Percentiles rank a stretch among this genome's conserved stretches.
Evolutionary conservation across 2,329 filamentous ascomycete species (phyloP).

Genomic region (Trichoderma brevicompactum): DNA sequence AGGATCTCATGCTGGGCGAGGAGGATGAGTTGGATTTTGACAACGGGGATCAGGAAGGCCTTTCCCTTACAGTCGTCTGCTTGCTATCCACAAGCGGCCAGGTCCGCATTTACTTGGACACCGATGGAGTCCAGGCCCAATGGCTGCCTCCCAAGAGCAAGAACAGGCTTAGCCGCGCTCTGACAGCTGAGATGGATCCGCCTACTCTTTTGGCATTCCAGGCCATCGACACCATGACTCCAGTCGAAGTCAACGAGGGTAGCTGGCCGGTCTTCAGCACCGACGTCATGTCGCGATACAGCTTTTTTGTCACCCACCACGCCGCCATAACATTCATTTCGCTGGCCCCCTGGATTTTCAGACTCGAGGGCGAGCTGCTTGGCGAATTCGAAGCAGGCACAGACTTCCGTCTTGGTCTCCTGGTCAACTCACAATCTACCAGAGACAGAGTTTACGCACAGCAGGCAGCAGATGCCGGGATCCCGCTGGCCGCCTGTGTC

Average conservation of each 20-base stretch:
- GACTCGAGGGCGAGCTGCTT: slow-evolving; percentile 64
- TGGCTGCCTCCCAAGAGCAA: slow-evolving; percentile 65
- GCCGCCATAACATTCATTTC: slow-evolving; percentile 64
- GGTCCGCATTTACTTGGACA: slow-evolving; percentile 64
- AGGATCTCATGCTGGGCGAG: slow-evolving; percentile 66
- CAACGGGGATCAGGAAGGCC: slow-evolving; percentile 60
- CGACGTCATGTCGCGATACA: slow-evolving; percentile 65
- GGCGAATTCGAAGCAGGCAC: slow-evolving; percentile 61
- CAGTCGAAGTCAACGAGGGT: slow-evolving; percentile 58
- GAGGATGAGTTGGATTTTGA: slow-evolving; percentile 64
- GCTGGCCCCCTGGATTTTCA: slow-evolving; percentile 65
- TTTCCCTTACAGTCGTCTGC: slow-evolving; percentile 64
- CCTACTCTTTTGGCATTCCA: slow-evolving; percentile 64
- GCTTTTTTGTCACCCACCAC: slow-evolving; percentile 65
- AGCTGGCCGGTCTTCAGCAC: slow-evolving; percentile 67
- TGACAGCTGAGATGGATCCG: slow-evolving; percentile 44
- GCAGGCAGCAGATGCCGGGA: slow-evolving; percentile 49
- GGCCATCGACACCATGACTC: slow-evolving; percentile 62
- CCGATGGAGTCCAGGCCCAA: slow-evolving; percentile 66
- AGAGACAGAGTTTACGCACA: slow-evolving; percentile 63
- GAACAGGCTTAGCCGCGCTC: slow-evolving; percentile 49
- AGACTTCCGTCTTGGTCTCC: slow-evolving; percentile 64
- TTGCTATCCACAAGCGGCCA: slow-evolving; percentile 64
- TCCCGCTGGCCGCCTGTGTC: slow-evolving; percentile 58
- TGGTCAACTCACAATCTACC: slow-evolving; percentile 62